Evolutionary conservation across 192 early-diverging fungal genomes (phyloP).

Genomic region (Jimgerdemannia lactiflua): DNA sequence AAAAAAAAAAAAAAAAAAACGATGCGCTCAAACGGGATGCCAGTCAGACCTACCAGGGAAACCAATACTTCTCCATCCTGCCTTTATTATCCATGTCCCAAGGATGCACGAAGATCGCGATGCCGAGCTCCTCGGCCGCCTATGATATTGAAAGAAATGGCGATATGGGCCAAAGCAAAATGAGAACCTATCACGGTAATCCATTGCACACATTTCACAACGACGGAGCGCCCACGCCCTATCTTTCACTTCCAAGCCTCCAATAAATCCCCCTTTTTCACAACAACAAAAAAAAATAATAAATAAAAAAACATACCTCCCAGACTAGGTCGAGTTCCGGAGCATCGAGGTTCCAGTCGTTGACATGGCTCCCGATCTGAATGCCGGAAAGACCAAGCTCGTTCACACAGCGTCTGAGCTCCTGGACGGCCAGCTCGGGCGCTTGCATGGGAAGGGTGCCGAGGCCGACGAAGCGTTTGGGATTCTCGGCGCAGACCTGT

Average conservation of each 20-base stretch:
- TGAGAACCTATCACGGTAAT: background rate
- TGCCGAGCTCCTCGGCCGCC: constrained; percentile 63
- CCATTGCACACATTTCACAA: background rate
- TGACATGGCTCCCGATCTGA: constrained; percentile 64
- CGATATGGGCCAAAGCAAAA: background rate
- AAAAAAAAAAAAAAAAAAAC: background rate
- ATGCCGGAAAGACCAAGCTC: constrained; percentile 60
- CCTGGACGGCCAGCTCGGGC: constrained; percentile 58
- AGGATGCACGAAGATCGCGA: constrained; percentile 62
- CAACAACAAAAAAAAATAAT: background rate
- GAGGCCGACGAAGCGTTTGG: constrained; percentile 57
- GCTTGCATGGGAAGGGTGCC: constrained; percentile 70
- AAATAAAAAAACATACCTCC: constrained; percentile 21
- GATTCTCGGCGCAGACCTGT: constrained; percentile 56
- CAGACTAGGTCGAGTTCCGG: constrained; percentile 64
- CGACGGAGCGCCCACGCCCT: background rate
- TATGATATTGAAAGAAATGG: background rate
- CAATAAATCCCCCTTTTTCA: background rate
- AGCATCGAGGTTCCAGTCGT: constrained; percentile 69
- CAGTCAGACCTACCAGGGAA: constrained; percentile 48
- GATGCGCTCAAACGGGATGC: background rate
- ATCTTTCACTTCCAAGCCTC: background rate
- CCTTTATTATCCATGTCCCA: constrained; percentile 65
- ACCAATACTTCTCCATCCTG: constrained; percentile 68
- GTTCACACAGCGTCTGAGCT: constrained; percentile 58